Conservation (phyloP, 2,329 filamentous ascomycete genomes). For the Endothia cerciana region DNA sequence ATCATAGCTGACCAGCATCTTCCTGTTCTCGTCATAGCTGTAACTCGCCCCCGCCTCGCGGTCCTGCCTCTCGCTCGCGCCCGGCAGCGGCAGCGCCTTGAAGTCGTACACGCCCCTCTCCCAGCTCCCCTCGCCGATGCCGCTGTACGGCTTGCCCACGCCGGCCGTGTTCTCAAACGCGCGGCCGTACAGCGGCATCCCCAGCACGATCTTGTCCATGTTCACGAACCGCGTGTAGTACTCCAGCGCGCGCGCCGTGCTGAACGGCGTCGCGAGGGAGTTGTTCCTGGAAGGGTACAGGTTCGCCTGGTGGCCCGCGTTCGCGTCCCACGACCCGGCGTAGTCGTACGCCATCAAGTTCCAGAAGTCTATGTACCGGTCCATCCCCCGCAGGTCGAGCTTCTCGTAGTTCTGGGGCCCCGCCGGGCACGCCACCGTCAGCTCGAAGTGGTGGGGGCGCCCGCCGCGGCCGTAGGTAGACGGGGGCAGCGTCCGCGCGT, state of each 20-base stretch:
- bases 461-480: conserved; percentile 2
- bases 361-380: conserved; percentile 71
- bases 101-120: conserved; percentile 87
- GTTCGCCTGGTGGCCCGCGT: conserved; percentile 80
- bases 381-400: conserved; percentile 67
- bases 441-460: conserved; percentile 54
- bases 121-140: conserved; percentile 80
- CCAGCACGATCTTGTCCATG: conserved; percentile 77
- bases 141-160: conserved; percentile 68
- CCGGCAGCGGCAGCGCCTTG: conserved; percentile 76
- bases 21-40: conserved; percentile 68
- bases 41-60: conserved; percentile 70
- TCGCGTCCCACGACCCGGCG: conserved; percentile 77
- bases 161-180: conserved; percentile 81
- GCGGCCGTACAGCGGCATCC: conserved; percentile 91
- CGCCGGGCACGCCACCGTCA: conserved; percentile 67
- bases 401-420: conserved; percentile 65
- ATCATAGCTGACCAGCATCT: conserved; percentile 79
- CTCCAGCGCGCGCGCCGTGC: conserved; percentile 70
- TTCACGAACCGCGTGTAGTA: conserved; percentile 72
- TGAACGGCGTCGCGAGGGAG: conserved; percentile 76
- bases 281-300: conserved; percentile 63
- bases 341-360: conserved; percentile 90
- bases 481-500: conserved; percentile 49
- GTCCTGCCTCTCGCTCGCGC: conserved; percentile 68